These are phyloP conservation scores for Coniochaeta hoffmannii DNA, from an alignment of 2,329 filamentous ascomycete species.

Conservation along the genomic window DNA sequence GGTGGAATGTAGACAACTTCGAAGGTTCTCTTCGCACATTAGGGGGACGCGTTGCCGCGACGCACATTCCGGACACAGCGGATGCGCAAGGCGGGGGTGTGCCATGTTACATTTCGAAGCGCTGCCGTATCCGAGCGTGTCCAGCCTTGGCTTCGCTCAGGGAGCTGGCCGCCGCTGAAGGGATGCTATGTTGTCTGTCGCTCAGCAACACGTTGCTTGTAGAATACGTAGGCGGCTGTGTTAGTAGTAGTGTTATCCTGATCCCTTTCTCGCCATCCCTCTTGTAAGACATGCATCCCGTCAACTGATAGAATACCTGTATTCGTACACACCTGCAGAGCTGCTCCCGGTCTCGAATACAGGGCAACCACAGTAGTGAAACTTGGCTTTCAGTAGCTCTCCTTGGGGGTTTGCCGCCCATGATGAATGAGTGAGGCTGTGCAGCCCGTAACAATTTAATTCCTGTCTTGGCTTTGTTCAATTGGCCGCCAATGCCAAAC, in stretches of 20 bases:
- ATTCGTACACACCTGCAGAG: too few relatives aligned
- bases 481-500: background rate
- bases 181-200: background rate
- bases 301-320: background rate
- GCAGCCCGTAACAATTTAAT: constrained; percentile 4
- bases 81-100: background rate
- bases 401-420: background rate
- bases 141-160: background rate
- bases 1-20: too few relatives aligned
- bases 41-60: background rate
- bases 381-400: background rate
- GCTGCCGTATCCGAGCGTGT: background rate
- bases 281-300: background rate
- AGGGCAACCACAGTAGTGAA: background rate
- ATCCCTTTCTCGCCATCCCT: background rate
- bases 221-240: background rate
- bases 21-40: too few relatives aligned
- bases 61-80: background rate
- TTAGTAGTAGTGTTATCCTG: background rate
- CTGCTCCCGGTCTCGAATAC: background rate
- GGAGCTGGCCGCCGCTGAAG: background rate
- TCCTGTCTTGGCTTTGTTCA: background rate
- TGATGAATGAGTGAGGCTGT: constrained; percentile 2
- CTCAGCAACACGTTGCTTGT: background rate
- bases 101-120: background rate